Percentiles rank a stretch among this genome's conserved stretches.
phyloP scores from a whole-genome alignment of 78 protist species.

The Parvularia atlantis region DNA sequence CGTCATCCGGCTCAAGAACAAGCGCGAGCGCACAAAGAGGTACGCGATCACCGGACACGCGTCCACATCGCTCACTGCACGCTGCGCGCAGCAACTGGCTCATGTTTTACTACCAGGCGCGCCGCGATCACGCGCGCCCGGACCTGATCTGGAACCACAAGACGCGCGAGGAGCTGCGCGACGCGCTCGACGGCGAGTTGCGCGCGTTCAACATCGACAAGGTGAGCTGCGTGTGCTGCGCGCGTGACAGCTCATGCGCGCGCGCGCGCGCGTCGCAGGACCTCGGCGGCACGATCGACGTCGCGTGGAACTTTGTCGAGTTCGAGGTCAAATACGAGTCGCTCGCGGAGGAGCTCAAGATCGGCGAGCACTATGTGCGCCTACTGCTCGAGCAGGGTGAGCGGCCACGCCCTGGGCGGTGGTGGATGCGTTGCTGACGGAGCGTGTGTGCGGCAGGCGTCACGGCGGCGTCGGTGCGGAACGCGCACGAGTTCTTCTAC shows the following conservation, averaged over 20 bases:
- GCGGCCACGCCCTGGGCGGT: neutral
- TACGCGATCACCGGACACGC: no score
- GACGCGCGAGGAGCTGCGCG: slow-evolving; percentile 78
- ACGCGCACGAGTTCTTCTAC: slow-evolving; percentile 49
- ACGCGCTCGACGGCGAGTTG: slow-evolving; percentile 52
- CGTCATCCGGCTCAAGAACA: neutral
- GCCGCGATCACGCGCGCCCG: slow-evolving; percentile 60
- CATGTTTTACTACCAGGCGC: slow-evolving; percentile 33
- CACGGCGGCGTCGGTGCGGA: neutral
- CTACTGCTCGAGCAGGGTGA: slow-evolving; percentile 46
- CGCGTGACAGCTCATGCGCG: no score
- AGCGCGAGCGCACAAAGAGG: no score
- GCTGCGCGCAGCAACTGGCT: slow-evolving; percentile 66
- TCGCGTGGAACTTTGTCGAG: slow-evolving; percentile 71
- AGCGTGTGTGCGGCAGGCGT: neutral
- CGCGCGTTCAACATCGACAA: slow-evolving; percentile 30
- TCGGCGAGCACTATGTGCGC: slow-evolving; percentile 65
- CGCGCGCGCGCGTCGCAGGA: slow-evolving; percentile 1
- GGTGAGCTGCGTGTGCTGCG: no score
- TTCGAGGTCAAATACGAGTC: slow-evolving; percentile 59
- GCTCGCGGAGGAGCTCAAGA: slow-evolving; percentile 44
- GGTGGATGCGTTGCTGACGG: no score
- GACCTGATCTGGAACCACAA: slow-evolving; percentile 77
- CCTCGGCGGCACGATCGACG: neutral
- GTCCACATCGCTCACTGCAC: no score